A percentile compares a stretch with the other conserved stretches of the same genome.
phyloP scores from a whole-genome alignment of 2,329 filamentous ascomycete genomes.

The Thelonectria blattea region DNA sequence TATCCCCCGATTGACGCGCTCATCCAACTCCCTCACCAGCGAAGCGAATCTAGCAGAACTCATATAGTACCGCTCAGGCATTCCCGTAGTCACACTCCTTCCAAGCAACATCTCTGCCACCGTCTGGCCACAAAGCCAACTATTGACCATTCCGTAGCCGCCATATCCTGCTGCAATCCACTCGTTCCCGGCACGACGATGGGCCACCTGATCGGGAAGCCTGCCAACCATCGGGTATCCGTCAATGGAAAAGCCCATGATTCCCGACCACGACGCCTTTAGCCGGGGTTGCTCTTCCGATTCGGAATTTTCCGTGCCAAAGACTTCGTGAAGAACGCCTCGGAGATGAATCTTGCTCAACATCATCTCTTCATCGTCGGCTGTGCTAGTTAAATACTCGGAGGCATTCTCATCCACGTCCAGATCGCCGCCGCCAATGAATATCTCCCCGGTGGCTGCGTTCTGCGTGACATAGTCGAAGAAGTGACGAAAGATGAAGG shows the following conservation, averaged over 20 bases:
- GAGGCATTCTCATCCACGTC: not conserved
- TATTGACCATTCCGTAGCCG: not conserved
- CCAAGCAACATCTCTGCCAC: not conserved
- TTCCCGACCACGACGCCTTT: not conserved
- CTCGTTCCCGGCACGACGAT: not conserved
- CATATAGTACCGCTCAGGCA: not conserved
- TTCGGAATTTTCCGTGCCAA: not conserved
- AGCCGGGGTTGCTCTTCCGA: not conserved
- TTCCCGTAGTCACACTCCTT: not conserved
- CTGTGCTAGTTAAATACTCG: not conserved
- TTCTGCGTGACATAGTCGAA: constrained; percentile 1
- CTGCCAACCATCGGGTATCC: not conserved
- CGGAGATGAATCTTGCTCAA: not conserved
- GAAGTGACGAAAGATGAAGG: not conserved
- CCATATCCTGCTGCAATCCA: constrained; percentile 2
- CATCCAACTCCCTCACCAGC: not conserved
- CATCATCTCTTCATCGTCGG: not conserved
- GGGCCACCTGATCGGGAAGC: not conserved
- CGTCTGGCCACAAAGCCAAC: not conserved
- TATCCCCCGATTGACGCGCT: not conserved
- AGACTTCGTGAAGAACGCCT: not conserved
- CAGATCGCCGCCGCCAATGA: not conserved
- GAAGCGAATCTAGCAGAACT: not conserved
- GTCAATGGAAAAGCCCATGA: constrained; percentile 1
- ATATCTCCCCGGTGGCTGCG: not conserved